These are phyloP conservation scores for Phytophthora palmivora DNA, from an alignment of 352 stramenopile species.

Conservation along the genomic window DNA sequence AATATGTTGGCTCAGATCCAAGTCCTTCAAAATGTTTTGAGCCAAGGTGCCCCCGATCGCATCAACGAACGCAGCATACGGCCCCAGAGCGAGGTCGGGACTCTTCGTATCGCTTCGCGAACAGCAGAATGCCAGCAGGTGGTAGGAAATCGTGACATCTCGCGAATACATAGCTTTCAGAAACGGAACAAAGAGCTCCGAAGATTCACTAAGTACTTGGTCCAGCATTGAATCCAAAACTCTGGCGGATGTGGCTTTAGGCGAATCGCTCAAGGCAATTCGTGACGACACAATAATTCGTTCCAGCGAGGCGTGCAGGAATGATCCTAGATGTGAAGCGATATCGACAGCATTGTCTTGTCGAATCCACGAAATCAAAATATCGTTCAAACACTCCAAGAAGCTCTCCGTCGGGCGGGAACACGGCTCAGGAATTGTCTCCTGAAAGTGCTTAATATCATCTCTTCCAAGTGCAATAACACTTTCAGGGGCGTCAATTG, in stretches of 20 bases:
- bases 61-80: constrained; percentile 75
- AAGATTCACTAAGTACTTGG: constrained; percentile 74
- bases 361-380: constrained; percentile 85
- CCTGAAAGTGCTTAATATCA: constrained; percentile 82
- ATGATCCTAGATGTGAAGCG: constrained; percentile 61
- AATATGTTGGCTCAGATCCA: constrained; percentile 79
- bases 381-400: constrained; percentile 82
- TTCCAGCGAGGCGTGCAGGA: constrained; percentile 71
- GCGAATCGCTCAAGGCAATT: constrained; percentile 66
- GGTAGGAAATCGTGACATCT: constrained; percentile 79
- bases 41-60: constrained; percentile 55
- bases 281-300: constrained; percentile 80
- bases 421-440: constrained; percentile 70
- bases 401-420: constrained; percentile 75
- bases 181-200: constrained; percentile 79
- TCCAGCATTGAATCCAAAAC: constrained; percentile 86
- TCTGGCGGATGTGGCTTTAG: constrained; percentile 66
- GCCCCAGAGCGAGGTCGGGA: constrained; percentile 59
- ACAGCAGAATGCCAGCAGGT: constrained; percentile 80
- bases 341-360: constrained; percentile 79
- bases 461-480: constrained; percentile 71
- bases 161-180: constrained; percentile 80
- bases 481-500: constrained; percentile 53
- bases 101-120: constrained; percentile 58
- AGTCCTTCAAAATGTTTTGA: constrained; percentile 69